Evolutionary conservation across 2,329 filamentous ascomycete species (phyloP), one percentile per base, ranked within the genome.

Genomic region (Paracoccidioides brasiliensis): DNA sequence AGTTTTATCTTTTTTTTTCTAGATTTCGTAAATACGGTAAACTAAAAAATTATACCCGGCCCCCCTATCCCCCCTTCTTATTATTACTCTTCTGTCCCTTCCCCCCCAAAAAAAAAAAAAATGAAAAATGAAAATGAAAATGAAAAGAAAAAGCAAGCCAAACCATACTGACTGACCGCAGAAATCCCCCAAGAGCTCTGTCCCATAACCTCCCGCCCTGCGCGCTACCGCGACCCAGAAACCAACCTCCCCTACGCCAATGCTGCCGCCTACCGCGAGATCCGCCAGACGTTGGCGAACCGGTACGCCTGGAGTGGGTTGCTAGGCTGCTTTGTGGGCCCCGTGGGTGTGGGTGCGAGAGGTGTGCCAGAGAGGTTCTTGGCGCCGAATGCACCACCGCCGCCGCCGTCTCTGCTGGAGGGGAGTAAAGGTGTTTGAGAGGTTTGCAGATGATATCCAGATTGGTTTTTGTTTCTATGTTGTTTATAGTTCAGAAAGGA

Each of bases 231-330:
- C 30, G 93, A 98, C 68, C 88, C 90, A 0, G 80, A 81, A 62
- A 97, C 91, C 0, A 87, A 88, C 0, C 77, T 97, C 14, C 82
- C 84, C 0, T 98, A 91, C 70, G 80, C 82, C 60, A 91, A 91
- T 67, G 76, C 82, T 45, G 80, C 84, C 59, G 90, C 90, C 0
- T 96, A 90, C 72, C 66, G 69, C 33, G 84, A 94, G 68, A 85
- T 97, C 48, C 85, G 88, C 64, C 81, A 84, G 55, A 78, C 95
- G 12, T 73, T 81, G 53, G 79, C 76, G 1, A 86, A 88, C 45
- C 83, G 88, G 46, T 90, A 90, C 68, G 81, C 81, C 56, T 98
- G 88, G 87, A 95, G 90, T 67, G 77, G 77, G 35, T 76, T 93
- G 62, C 71, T 95, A 35, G 90, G 88, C 5, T 87, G 85, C 14